These are phyloP conservation scores for Ailanthus altissimus DNA, from an alignment of 345 rosid genomes.

Conservation along the genomic window DNA sequence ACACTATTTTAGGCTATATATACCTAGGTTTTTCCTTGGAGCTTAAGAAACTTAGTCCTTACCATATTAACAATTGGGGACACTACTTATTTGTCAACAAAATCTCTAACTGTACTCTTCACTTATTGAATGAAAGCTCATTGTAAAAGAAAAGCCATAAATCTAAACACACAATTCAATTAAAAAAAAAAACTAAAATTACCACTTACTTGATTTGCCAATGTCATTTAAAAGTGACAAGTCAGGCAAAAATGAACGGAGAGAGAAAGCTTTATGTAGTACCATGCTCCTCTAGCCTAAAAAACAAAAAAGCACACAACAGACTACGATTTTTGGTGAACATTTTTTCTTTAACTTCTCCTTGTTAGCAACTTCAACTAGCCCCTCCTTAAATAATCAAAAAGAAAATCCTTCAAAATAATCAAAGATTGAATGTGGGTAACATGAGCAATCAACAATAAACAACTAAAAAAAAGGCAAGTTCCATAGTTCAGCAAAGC, in stretches of 20 bases:
- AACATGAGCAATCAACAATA: background rate
- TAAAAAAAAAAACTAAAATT: too few relatives aligned
- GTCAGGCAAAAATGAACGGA: constrained; percentile 11
- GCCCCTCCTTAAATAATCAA: background rate
- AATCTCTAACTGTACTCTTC: too few relatives aligned
- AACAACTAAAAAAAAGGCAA: too few relatives aligned
- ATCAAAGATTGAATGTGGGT: background rate
- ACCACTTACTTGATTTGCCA: too few relatives aligned
- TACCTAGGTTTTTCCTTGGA: too few relatives aligned
- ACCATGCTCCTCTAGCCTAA: constrained; percentile 40
- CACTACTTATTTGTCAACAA: too few relatives aligned
- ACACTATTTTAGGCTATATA: too few relatives aligned
- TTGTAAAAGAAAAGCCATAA: too few relatives aligned
- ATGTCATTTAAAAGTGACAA: background rate
- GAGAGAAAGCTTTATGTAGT: constrained; percentile 12
- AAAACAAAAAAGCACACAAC: constrained; percentile 9
- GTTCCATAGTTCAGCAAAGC: background rate
- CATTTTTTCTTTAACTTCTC: background rate
- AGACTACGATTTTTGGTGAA: constrained; percentile 36
- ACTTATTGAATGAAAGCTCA: too few relatives aligned
- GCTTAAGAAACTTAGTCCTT: too few relatives aligned
- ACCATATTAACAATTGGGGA: too few relatives aligned
- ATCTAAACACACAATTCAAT: too few relatives aligned
- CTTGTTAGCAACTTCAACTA: background rate
- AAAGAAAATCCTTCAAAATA: background rate